A percentile compares a stretch with the other conserved stretches of the same genome.
Evolutionary conservation across 306 rosid genomes (phyloP).

Genomic region (Gastrolobium villosum): DNA sequence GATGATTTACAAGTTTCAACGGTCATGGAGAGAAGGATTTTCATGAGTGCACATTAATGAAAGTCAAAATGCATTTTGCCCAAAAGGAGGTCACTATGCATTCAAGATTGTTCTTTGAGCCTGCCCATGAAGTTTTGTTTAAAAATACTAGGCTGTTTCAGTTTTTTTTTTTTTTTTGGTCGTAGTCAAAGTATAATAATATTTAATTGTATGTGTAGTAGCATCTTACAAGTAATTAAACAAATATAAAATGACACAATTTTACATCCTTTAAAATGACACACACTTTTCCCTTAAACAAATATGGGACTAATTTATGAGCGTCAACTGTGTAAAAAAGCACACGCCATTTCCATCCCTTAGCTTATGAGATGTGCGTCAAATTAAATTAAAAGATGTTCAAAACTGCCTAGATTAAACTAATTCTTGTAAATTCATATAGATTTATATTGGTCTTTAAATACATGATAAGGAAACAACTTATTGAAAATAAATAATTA

Average conservation of each 20-base stretch:
- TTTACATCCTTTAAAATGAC: too few species aligned
- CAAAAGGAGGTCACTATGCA: background rate
- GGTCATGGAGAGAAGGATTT: background rate
- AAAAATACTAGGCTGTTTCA: background rate
- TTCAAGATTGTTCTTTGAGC: background rate
- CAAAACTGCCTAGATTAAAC: background rate
- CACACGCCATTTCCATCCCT: background rate
- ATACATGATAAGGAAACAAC: background rate
- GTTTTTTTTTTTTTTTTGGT: too few species aligned
- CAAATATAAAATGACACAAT: too few species aligned
- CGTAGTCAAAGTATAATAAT: background rate
- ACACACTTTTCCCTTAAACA: too few species aligned
- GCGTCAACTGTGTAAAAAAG: background rate
- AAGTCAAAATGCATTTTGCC: slow-evolving; percentile 34
- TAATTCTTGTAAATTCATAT: too few species aligned
- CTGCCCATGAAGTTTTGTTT: slow-evolving; percentile 6
- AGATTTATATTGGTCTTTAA: too few species aligned
- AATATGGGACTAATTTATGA: background rate
- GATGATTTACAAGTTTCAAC: background rate
- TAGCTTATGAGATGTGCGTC: background rate
- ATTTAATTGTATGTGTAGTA: background rate
- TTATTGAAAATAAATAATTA: background rate
- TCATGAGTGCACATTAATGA: slow-evolving; percentile 1
- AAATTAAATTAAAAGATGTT: background rate
- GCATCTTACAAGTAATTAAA: background rate